Percentiles rank a stretch among this genome's conserved stretches.
Conservation (phyloP, 2,329 filamentous ascomycete genomes). For the Fusarium algeriense region DNA sequence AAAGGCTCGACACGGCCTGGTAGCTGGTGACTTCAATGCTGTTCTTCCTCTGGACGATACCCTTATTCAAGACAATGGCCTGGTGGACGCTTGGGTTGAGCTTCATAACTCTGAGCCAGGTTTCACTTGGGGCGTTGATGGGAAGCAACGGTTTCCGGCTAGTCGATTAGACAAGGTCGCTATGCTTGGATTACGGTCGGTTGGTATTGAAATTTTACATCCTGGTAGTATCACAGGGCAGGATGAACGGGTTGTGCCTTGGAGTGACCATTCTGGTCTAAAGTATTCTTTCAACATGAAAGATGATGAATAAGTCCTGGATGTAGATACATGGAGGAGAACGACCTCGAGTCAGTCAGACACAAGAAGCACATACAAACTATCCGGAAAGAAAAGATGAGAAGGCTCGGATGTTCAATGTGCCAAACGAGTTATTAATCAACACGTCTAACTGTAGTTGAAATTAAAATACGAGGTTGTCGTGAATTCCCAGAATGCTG, state of each 20-base stretch:
- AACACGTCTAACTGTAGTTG: no score
- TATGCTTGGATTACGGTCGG: constrained; percentile 44
- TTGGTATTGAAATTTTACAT: constrained; percentile 33
- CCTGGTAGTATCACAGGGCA: constrained; percentile 4
- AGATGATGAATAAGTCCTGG: no score
- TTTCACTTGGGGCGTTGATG: constrained; percentile 55
- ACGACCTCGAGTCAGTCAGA: no score
- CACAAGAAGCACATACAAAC: background rate
- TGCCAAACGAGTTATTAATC: background rate
- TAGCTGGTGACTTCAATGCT: constrained; percentile 58
- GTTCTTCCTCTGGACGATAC: constrained; percentile 51
- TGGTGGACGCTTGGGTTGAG: constrained; percentile 53
- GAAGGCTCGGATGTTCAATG: background rate
- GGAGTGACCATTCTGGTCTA: constrained; percentile 16
- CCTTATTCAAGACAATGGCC: constrained; percentile 49
- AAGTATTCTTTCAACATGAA: background rate
- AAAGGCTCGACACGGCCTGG: constrained; percentile 47
- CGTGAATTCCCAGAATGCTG: background rate
- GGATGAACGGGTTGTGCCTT: background rate
- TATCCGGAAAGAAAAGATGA: background rate
- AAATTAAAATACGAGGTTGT: background rate
- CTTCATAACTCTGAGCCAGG: constrained; percentile 48
- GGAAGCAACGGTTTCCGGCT: constrained; percentile 49
- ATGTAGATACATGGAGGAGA: background rate
- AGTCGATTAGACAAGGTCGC: constrained; percentile 55